Base-by-base conservation (phyloP, 345 rosid species). In the Atalantia buxifolia region DNA sequence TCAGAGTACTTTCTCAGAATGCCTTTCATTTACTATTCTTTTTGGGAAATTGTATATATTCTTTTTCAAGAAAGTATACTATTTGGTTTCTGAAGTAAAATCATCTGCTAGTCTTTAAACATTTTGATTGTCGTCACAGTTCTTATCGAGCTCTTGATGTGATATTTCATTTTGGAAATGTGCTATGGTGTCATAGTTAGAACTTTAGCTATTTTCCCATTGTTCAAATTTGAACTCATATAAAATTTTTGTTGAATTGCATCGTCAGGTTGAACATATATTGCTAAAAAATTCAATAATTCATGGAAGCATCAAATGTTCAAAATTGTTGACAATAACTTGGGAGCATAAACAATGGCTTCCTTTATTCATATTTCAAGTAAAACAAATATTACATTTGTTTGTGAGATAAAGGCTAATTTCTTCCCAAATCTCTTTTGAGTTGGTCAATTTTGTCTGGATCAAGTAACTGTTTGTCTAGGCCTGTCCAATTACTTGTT, bases 101-200 rank as follows among this genome's bases (percentile, higher is more conserved):
- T n/a, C 16, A 1, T 33, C 65, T 31, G 75, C 64, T 31, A 48
- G 6, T 70, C 22, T 66, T 71, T 13, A 53, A 53, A 18, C 27
- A 28, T 30, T 71, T 18, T 71, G 75, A 53, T 55, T 53, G 14
- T 50, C 13, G 9, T 24, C 33, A 7, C 60, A 8, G n/a, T 50
- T 50, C 38, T 50, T 53, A 30, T 22, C 13, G 70, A 64, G 42
- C 28, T 75, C 13, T 64, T 30, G 45, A 42, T 75, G n/a, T 64
- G 71, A 71, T 70, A 76, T 56, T 69, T 69, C 13, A 63, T 27
- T 42, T 13, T 48, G 31, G 77, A 75, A 57, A 48, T 2, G 36
- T 64, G 30, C 22, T 27, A 8, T 63, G 59, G 48, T 68, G 12
- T 40, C 22, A 8, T 69, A 50, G 27, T 73, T 72, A 31, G 70